Base-by-base conservation (phyloP, 257 asterid genomes). In the Gentiana straminea region DNA sequence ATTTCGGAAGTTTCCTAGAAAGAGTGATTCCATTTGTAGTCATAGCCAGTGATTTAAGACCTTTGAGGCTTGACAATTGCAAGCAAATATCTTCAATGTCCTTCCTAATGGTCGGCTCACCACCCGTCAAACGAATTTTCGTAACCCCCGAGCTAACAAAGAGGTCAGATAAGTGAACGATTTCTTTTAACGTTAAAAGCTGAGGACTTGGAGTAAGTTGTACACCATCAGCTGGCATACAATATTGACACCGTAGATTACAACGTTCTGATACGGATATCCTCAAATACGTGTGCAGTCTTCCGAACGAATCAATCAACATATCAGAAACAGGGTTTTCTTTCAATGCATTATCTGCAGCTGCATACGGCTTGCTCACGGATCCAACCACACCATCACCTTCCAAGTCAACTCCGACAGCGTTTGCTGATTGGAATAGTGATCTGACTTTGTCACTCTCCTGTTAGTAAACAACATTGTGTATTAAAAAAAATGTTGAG, bases 161-260 rank as follows among this genome's bases (percentile, higher is more conserved):
- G 56, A 92, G 74, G 67, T 61, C 68, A 8, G 95, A 94, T 44
- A 92, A 52, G 47, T 76, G 97, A 60, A 92, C 65, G 70, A 92
- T 81, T 73, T 92, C 98, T 51, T 67, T 71, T 58, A 52, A 77
- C 10, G 93, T 67, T 60, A 85, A 79, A 69, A 92, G 84, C 37
- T 76, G 81, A 59, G 86, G 72, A 43, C 70, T 83, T 13, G 89
- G 80, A 52, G 95, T 78, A 60, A 92, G 95, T 65, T 83, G 94
- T 36, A 79, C 82, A 45, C 98, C 98, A 70, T 92, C 98, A 53
- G 89, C 88, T 58, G 98, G 98, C 98, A 92, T 92, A 69, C 98
- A 92, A 67, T 88, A 92, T 54, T 83, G 94, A 76, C 97, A 92
- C 62, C 95, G 76, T 72, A 92, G 75, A 67, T 92, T 92, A 81